Evolutionary conservation across 306 rosid genomes (phyloP).

Genomic region (Alnus rubra): DNA sequence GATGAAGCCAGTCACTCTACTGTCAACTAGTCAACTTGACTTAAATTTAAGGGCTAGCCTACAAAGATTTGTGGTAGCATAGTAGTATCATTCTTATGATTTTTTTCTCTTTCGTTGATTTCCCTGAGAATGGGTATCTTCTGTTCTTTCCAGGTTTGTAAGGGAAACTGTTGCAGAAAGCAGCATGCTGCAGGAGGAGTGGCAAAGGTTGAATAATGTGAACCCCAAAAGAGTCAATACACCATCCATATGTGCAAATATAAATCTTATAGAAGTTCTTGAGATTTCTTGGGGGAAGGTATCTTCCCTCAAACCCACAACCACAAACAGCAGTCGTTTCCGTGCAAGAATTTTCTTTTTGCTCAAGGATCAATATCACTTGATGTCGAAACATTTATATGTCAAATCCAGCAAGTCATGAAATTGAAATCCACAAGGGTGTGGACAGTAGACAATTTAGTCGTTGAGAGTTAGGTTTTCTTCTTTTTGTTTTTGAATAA

Average conservation of each 20-base stretch:
- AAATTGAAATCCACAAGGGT: background rate
- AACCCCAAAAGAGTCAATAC: slow-evolving; percentile 10
- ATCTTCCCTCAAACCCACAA: background rate
- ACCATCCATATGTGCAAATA: slow-evolving; percentile 19
- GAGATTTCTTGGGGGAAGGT: slow-evolving; percentile 11
- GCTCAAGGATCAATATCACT: background rate
- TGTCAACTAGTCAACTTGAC: background rate
- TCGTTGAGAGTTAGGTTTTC: background rate
- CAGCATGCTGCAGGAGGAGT: slow-evolving; percentile 70
- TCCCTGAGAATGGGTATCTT: slow-evolving; percentile 9
- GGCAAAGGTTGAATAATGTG: slow-evolving; percentile 81
- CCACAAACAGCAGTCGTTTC: background rate
- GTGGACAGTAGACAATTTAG: background rate
- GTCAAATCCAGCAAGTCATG: background rate
- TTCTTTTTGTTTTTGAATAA: background rate
- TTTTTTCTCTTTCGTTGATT: background rate
- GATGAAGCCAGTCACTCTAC: background rate
- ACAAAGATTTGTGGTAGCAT: background rate
- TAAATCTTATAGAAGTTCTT: slow-evolving; percentile 12
- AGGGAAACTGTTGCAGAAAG: slow-evolving; percentile 82
- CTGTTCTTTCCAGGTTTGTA: slow-evolving; percentile 60
- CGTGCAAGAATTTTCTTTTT: background rate
- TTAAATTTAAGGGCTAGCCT: background rate
- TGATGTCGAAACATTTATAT: background rate
- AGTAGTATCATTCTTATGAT: background rate